Percentiles rank a stretch among this genome's conserved stretches.
These are phyloP conservation scores for Microbotryomycetes sp. DNA, from an alignment of 1,284 basidiomycete genomes.

Conservation along the genomic window DNA sequence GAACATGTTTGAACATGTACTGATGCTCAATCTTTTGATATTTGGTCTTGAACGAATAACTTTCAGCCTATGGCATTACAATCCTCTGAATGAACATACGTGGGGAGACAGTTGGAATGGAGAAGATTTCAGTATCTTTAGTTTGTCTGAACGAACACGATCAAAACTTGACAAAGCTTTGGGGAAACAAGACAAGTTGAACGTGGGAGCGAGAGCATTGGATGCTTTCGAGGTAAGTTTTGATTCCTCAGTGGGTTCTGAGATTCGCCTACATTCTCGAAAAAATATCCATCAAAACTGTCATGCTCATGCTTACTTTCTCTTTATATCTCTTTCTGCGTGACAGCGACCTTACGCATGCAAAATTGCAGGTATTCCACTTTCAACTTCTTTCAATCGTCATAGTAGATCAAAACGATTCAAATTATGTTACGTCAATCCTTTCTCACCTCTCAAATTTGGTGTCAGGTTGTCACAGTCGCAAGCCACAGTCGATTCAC, in stretches of 20 bases:
- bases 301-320: neutral
- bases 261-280: too few species aligned
- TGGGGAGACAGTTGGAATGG: conserved; percentile 89
- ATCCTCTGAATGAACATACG: conserved; percentile 72
- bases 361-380: conserved; percentile 41
- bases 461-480: neutral
- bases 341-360: conserved; percentile 40
- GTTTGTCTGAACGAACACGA: conserved; percentile 40
- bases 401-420: conserved; percentile 33
- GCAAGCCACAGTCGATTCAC: conserved; percentile 1
- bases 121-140: conserved; percentile 93
- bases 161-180: conserved; percentile 47
- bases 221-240: conserved; percentile 51
- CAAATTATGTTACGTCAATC: conserved; percentile 38
- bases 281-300: too few species aligned
- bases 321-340: neutral
- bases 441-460: neutral
- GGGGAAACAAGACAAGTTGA: conserved; percentile 57
- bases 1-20: conserved; percentile 1
- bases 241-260: too few species aligned
- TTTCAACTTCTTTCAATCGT: conserved; percentile 34
- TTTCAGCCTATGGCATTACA: conserved; percentile 88
- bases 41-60: neutral
- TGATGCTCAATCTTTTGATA: neutral
- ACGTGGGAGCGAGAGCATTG: conserved; percentile 73